phyloP scores from a whole-genome alignment of 345 rosid species.

The Eucalyptus sp. region DNA sequence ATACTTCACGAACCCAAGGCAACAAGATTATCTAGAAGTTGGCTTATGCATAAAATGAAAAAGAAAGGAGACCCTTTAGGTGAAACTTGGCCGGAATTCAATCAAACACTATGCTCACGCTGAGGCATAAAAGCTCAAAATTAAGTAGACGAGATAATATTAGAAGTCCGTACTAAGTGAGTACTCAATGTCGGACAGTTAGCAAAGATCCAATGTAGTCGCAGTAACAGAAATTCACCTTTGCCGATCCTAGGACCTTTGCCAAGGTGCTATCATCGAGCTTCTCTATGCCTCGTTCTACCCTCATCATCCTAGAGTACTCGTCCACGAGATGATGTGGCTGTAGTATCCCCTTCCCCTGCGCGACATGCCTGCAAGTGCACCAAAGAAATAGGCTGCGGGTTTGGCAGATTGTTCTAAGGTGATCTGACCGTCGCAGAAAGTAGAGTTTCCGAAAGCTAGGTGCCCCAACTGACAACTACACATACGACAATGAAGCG shows the following conservation, averaged over 20 bases:
- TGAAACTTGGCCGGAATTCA: neutral
- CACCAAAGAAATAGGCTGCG: too few species aligned
- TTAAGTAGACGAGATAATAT: neutral
- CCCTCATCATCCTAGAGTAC: constrained; percentile 9
- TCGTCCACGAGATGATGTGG: too few species aligned
- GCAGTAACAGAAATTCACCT: constrained; percentile 3
- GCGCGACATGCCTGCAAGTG: too few species aligned
- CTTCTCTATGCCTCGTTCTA: constrained; percentile 24
- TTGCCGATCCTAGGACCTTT: constrained; percentile 29
- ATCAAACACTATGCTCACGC: neutral
- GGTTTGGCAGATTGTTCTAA: too few species aligned
- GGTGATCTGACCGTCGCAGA: neutral
- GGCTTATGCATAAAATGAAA: neutral
- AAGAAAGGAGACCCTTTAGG: neutral
- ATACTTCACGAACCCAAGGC: neutral
- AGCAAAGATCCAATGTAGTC: too few species aligned
- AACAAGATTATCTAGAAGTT: neutral
- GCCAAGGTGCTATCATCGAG: constrained; percentile 24
- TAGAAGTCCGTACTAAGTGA: neutral
- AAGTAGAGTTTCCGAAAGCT: neutral
- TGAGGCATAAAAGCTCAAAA: neutral
- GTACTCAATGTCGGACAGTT: too few species aligned
- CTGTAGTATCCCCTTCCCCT: too few species aligned
- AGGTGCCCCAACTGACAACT: neutral
- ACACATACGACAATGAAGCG: neutral